phyloP scores from a whole-genome alignment of 148 eudicot species.

The Nyssa sinensis region DNA sequence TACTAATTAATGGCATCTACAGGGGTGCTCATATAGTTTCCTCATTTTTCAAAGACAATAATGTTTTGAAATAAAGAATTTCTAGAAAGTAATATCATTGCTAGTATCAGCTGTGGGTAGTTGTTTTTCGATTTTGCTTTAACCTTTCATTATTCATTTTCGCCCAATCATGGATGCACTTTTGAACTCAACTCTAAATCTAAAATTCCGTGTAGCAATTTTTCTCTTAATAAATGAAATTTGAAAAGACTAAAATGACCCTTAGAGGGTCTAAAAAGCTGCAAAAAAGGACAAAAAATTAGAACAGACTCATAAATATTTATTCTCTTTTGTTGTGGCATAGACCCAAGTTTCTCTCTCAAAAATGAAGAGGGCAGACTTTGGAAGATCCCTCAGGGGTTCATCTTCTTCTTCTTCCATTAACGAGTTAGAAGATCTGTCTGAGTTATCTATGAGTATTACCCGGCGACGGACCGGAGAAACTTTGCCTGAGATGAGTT shows the following conservation, averaged over 20 bases:
- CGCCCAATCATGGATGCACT: slow-evolving; percentile 20
- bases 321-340: slow-evolving; percentile 19
- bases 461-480: slow-evolving; percentile 1
- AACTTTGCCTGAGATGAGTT: slow-evolving; percentile 11
- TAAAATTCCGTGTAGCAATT: slow-evolving; percentile 23
- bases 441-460: slow-evolving; percentile 3
- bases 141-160: slow-evolving; percentile 6
- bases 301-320: slow-evolving; percentile 16
- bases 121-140: background rate
- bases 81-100: slow-evolving; percentile 19
- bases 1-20: too few species aligned
- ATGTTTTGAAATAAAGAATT: slow-evolving; percentile 25
- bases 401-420: slow-evolving; percentile 17
- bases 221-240: slow-evolving; percentile 5
- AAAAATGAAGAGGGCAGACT: slow-evolving; percentile 27
- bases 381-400: too few species aligned
- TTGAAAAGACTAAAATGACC: slow-evolving; percentile 34
- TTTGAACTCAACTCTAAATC: slow-evolving; percentile 27
- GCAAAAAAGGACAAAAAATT: slow-evolving; percentile 24
- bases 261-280: slow-evolving; percentile 15
- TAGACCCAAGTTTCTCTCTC: background rate
- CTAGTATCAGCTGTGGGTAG: too few species aligned
- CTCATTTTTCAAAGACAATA: slow-evolving; percentile 14
- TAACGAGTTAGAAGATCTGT: background rate
- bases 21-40: background rate